These are phyloP conservation scores for Tuber microsphaerosporum DNA, from an alignment of 495 filamentous ascomycete species.

Conservation along the genomic window DNA sequence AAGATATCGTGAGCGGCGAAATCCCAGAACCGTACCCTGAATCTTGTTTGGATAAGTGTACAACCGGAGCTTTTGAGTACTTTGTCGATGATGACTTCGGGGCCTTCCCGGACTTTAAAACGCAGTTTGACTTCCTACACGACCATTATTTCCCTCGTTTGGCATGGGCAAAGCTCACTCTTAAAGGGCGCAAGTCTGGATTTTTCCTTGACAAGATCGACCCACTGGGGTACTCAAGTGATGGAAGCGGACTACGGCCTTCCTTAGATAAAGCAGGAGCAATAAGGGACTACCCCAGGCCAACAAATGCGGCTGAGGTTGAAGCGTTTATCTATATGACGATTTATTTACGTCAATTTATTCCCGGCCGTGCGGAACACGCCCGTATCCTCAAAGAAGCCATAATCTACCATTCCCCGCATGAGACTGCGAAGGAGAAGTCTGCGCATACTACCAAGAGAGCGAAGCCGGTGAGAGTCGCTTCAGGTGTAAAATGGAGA, in stretches of 20 bases:
- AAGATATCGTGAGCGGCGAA: too few relatives aligned
- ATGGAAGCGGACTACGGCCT: neutral
- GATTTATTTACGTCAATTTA: neutral
- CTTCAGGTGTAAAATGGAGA: neutral
- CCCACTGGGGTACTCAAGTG: neutral
- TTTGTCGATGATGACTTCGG: too few relatives aligned
- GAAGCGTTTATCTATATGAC: constrained; percentile 1
- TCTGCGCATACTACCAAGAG: neutral
- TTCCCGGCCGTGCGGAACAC: neutral
- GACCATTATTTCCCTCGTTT: too few relatives aligned
- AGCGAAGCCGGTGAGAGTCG: neutral
- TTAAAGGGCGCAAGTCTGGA: neutral
- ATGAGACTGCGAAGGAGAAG: too few relatives aligned
- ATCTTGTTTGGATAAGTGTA: too few relatives aligned
- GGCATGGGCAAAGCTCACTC: neutral
- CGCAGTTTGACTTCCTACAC: too few relatives aligned
- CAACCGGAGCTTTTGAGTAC: too few relatives aligned
- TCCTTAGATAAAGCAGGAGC: neutral
- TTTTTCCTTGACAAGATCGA: neutral
- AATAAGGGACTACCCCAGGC: neutral
- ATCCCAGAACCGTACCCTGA: too few relatives aligned
- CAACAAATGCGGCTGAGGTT: neutral
- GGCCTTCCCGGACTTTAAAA: too few relatives aligned
- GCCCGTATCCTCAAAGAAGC: neutral
- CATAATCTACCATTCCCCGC: too few relatives aligned